Evolutionary conservation across 2,329 filamentous ascomycete genomes (phyloP), one percentile per base, ranked within the genome.

Genomic region (Calonectria fujianensis): DNA sequence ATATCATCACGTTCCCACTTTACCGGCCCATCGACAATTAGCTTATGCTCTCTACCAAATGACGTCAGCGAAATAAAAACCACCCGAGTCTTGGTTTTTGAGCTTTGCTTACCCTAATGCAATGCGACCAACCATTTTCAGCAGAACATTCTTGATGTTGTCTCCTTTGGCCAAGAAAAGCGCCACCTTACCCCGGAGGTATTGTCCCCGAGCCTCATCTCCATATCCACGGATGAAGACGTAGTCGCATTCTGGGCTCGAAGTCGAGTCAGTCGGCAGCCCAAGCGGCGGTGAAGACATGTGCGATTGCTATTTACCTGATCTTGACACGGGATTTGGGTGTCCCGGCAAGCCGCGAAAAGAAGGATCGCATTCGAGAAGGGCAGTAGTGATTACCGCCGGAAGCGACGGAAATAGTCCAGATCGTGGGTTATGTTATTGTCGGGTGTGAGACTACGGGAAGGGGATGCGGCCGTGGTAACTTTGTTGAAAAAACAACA

Each of bases 61-160:
- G 57, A 63, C 57, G 57, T 63, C 57, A 63, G 57, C 57, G 57
- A 27, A 63, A 63, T 41, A 11, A 39, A 41, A 57, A 63, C 57
- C 35, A 63, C 57, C 57, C 27, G 16, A 41, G 57, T 18, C 57
- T 63, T 63, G 35, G 8, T 63, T 39, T 20, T 39, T 18, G 24
- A 16, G 16, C 24, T 9, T 27, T 13, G 37, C 52, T 63, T 29
- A 63, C 57, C 57, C 57, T 16, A 63, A 29, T 16, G 32, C 27
- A 8, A 63, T 45, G 35, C 57, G 57, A 11, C 57, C 57, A 18
- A 63, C 27, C 57, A 63, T 41, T 45, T 14, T 41, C 16, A 63
- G 57, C 6, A 31, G 37, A 18, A 63, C 57, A 18, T 24, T 45
- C n/a, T 27, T 63, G 13, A 63, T 39, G 6, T 16, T 13, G 16